phyloP scores from a whole-genome alignment of 768 basidiomycete species.

The Mrakia blollopis region DNA sequence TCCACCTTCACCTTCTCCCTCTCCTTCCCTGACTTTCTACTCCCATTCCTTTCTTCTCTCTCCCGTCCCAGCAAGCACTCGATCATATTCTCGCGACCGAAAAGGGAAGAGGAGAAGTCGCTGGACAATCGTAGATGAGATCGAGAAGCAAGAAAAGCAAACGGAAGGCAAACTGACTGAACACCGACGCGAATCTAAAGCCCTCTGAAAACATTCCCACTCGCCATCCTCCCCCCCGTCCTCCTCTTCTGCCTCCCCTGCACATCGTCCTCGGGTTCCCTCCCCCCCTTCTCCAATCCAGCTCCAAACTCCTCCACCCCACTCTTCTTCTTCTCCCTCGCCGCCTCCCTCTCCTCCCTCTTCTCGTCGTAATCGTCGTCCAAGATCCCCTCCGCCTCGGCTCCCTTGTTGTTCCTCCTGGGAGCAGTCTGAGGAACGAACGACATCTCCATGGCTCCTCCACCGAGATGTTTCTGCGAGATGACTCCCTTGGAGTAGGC shows the following conservation, averaged over 20 bases:
- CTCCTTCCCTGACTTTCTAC: not conserved
- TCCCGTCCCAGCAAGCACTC: no score
- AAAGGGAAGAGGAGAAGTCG: no score
- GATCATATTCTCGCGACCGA: no score
- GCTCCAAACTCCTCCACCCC: constrained; percentile 72
- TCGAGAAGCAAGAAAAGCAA: no score
- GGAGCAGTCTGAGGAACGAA: constrained; percentile 63
- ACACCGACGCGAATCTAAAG: not conserved
- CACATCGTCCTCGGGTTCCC: constrained; percentile 58
- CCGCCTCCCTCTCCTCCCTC: constrained; percentile 50
- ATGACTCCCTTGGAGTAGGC: constrained; percentile 21
- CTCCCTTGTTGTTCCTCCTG: constrained; percentile 16
- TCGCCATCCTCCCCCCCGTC: constrained; percentile 77
- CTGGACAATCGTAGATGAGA: no score
- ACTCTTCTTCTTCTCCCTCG: constrained; percentile 37
- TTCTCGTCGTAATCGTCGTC: constrained; percentile 42
- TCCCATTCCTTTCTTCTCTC: not conserved
- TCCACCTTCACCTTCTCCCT: no score
- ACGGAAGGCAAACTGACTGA: no score
- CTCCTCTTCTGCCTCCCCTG: constrained; percentile 74
- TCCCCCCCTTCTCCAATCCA: constrained; percentile 77
- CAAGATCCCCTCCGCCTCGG: constrained; percentile 41
- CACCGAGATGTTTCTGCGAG: constrained; percentile 38
- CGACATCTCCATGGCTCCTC: constrained; percentile 75
- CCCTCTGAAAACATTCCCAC: constrained; percentile 60